Conservation (phyloP, 1,139 yeast genomes). For the Starmera stellimalicola region DNA sequence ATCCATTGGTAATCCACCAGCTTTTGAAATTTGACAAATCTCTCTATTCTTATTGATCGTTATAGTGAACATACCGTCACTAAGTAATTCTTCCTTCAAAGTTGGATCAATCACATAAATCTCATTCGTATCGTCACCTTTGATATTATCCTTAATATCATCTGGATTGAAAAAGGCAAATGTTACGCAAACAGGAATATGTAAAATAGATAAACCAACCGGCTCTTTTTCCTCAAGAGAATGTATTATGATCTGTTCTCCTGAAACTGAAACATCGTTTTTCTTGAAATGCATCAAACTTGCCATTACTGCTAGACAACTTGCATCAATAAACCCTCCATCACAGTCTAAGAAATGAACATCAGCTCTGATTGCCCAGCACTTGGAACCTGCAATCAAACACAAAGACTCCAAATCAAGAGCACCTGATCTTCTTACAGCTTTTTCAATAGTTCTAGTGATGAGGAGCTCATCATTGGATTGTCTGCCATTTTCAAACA, state of each 20-base stretch:
- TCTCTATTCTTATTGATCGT: slow-evolving; percentile 88
- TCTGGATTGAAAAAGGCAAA: slow-evolving; percentile 73
- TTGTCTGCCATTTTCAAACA: slow-evolving; percentile 61
- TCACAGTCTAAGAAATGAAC: slow-evolving; percentile 82
- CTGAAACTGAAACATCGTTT: slow-evolving; percentile 73
- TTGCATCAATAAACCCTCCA: slow-evolving; percentile 86
- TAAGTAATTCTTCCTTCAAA: slow-evolving; percentile 62
- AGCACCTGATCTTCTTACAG: slow-evolving; percentile 83
- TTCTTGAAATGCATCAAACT: slow-evolving; percentile 75
- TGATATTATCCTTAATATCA: slow-evolving; percentile 55
- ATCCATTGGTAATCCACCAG: slow-evolving; percentile 85
- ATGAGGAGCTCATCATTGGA: slow-evolving; percentile 74
- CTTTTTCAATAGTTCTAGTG: slow-evolving; percentile 78
- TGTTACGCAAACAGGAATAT: slow-evolving; percentile 86
- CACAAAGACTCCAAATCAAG: slow-evolving; percentile 85
- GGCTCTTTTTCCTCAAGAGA: slow-evolving; percentile 75
- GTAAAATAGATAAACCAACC: slow-evolving; percentile 75
- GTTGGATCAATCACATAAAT: slow-evolving; percentile 70
- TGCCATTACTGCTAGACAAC: slow-evolving; percentile 84
- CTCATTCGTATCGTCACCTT: slow-evolving; percentile 52
- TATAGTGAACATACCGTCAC: slow-evolving; percentile 75
- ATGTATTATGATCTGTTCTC: slow-evolving; percentile 63
- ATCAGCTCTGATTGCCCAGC: slow-evolving; percentile 88
- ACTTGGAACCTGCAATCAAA: slow-evolving; percentile 81
- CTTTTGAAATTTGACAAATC: slow-evolving; percentile 78